Percentiles rank a stretch among this genome's conserved stretches.
These are phyloP conservation scores for Leptodontidium sp. DNA, from an alignment of 2,329 filamentous ascomycete genomes.

Conservation along the genomic window DNA sequence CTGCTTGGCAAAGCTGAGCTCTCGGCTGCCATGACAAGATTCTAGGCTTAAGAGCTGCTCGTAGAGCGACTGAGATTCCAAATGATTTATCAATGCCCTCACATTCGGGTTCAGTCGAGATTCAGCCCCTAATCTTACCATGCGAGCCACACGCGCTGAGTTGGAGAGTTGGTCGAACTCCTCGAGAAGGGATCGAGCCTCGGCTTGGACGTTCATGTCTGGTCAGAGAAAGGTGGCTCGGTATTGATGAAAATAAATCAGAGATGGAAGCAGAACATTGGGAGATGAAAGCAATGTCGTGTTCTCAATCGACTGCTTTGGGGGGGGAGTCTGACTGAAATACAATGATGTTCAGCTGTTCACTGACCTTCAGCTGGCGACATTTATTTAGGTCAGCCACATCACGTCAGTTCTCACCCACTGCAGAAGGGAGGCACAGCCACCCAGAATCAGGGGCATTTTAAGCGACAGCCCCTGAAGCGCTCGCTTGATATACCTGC, in stretches of 20 bases:
- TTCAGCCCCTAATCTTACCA: constrained; percentile 21
- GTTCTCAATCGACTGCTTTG: too few species aligned
- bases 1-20: constrained; percentile 24
- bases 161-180: constrained; percentile 23
- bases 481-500: neutral
- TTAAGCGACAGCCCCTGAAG: neutral
- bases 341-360: neutral
- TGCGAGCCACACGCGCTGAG: constrained; percentile 20
- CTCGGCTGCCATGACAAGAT: constrained; percentile 29
- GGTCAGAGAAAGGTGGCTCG: neutral
- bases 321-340: neutral
- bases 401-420: neutral
- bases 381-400: neutral
- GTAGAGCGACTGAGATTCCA: constrained; percentile 20
- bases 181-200: constrained; percentile 19
- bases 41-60: constrained; percentile 23
- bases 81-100: constrained; percentile 10
- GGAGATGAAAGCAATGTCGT: too few species aligned
- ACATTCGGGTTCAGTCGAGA: neutral
- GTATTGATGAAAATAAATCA: neutral
- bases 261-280: too few species aligned
- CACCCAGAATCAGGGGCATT: neutral
- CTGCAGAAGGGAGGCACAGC: constrained; percentile 10
- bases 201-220: neutral
- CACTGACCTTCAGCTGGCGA: neutral